Conservation (phyloP, 1,284 basidiomycete species). For the Xanthoconium separans region DNA sequence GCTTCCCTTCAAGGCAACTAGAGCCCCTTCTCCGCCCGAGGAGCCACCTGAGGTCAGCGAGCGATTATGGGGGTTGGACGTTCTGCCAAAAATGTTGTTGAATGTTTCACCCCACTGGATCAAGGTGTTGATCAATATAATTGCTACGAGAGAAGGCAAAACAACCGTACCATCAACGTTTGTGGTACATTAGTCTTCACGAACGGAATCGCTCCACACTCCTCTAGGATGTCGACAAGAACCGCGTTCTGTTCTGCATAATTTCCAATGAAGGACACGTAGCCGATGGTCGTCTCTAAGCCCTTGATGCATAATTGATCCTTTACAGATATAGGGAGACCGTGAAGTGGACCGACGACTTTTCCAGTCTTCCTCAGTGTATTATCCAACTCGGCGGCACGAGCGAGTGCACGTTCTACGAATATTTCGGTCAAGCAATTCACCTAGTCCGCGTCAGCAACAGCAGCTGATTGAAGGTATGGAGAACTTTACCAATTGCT, state of each 20-base stretch:
- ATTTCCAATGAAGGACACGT: conserved; percentile 65
- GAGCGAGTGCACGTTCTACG: conserved; percentile 49
- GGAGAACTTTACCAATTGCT: conserved; percentile 47
- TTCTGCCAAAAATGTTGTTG: conserved; percentile 69
- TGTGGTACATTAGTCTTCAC: conserved; percentile 73
- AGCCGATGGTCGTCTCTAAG: conserved; percentile 56
- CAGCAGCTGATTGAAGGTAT: not conserved
- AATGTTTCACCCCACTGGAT: conserved; percentile 59
- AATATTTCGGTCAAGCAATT: conserved; percentile 56
- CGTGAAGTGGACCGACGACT: conserved; percentile 59
- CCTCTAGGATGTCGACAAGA: conserved; percentile 59
- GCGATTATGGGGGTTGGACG: conserved; percentile 61
- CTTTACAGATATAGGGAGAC: conserved; percentile 62
- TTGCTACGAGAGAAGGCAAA: not conserved
- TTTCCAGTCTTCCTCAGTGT: conserved; percentile 44
- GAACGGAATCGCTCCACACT: conserved; percentile 65
- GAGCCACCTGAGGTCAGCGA: conserved; percentile 55
- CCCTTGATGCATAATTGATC: conserved; percentile 57
- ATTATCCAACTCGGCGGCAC: conserved; percentile 53
- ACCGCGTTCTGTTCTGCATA: conserved; percentile 53
- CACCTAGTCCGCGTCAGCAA: conserved; percentile 41
- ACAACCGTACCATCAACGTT: conserved; percentile 50
- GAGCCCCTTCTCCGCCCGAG: conserved; percentile 65
- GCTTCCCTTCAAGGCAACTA: conserved; percentile 56
- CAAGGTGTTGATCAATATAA: not conserved